Percentiles rank a stretch among this genome's conserved stretches.
Evolutionary conservation across 768 basidiomycete species (phyloP).

Genomic region (Dioszegia hungarica): DNA sequence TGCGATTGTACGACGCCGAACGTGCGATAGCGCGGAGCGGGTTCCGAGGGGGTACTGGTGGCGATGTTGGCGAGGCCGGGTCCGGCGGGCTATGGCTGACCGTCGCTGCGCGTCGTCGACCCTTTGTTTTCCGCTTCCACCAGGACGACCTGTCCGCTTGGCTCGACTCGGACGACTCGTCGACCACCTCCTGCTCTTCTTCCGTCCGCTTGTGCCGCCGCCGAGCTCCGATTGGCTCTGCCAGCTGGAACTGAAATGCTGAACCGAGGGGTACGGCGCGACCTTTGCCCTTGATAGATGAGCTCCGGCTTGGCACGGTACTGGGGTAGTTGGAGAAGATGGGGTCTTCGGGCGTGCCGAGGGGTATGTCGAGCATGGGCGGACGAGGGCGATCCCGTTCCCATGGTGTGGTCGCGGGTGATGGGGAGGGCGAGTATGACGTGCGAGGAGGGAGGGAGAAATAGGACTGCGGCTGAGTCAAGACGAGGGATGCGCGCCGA

Average conservation of each 20-base stretch:
- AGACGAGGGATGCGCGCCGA: background rate
- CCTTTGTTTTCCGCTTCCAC: background rate
- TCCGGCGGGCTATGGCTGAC: conserved; percentile 6
- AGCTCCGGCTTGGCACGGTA: conserved; percentile 8
- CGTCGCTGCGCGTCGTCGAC: conserved; percentile 7
- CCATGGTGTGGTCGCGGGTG: conserved; percentile 15
- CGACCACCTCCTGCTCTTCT: background rate
- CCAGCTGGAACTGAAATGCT: conserved; percentile 10
- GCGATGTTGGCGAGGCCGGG: background rate
- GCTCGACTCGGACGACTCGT: background rate
- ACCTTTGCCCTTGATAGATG: conserved; percentile 20
- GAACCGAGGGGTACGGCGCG: conserved; percentile 15
- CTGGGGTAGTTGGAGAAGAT: conserved; percentile 41
- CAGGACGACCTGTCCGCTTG: background rate
- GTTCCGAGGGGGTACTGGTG: background rate
- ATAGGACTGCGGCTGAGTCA: background rate
- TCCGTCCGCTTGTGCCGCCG: background rate
- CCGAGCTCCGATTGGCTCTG: background rate
- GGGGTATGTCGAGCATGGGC: conserved; percentile 26
- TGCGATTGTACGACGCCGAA: background rate
- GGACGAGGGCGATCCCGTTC: conserved; percentile 21
- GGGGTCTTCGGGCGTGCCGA: conserved; percentile 30
- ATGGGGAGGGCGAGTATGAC: background rate
- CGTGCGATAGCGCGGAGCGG: background rate
- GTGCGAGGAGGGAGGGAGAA: background rate